These are phyloP conservation scores for Serendipita sp. DNA, from an alignment of 768 basidiomycete species.

Conservation along the genomic window DNA sequence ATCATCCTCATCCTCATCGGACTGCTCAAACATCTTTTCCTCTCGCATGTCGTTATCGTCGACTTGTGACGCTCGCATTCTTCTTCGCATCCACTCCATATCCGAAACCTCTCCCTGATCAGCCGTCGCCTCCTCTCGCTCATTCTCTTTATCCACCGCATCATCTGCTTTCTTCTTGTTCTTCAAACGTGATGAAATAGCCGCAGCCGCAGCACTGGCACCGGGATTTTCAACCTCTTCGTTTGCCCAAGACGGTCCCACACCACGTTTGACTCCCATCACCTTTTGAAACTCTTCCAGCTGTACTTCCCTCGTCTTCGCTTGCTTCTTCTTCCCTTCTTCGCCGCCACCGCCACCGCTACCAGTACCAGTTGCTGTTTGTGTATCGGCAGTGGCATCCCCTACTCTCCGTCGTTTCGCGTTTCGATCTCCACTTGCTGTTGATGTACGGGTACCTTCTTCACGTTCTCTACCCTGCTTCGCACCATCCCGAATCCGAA, in stretches of 20 bases:
- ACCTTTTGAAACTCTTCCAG: conserved; percentile 56
- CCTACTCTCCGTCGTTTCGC: neutral
- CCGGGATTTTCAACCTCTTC: conserved; percentile 17
- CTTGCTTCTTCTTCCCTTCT: conserved; percentile 7
- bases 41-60: conserved; percentile 17
- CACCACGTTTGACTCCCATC: conserved; percentile 47
- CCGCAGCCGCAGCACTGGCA: conserved; percentile 1
- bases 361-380: neutral
- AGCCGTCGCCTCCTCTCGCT: conserved; percentile 14
- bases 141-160: neutral
- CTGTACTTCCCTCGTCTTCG: conserved; percentile 19
- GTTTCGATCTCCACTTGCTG: neutral
- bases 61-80: conserved; percentile 24
- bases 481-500: neutral
- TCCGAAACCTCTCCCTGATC: conserved; percentile 36
- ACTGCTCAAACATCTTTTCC: conserved; percentile 44
- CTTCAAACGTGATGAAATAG: neutral
- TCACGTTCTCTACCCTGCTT: neutral
- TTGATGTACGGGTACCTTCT: neutral
- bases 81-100: conserved; percentile 57
- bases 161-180: neutral
- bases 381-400: neutral
- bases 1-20: conserved; percentile 34
- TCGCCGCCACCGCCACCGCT: neutral
- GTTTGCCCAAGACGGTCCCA: conserved; percentile 52